Percentiles rank a stretch among this genome's conserved stretches.
phyloP scores from a whole-genome alignment of 148 eudicot species.

The Limonium bicolor region DNA sequence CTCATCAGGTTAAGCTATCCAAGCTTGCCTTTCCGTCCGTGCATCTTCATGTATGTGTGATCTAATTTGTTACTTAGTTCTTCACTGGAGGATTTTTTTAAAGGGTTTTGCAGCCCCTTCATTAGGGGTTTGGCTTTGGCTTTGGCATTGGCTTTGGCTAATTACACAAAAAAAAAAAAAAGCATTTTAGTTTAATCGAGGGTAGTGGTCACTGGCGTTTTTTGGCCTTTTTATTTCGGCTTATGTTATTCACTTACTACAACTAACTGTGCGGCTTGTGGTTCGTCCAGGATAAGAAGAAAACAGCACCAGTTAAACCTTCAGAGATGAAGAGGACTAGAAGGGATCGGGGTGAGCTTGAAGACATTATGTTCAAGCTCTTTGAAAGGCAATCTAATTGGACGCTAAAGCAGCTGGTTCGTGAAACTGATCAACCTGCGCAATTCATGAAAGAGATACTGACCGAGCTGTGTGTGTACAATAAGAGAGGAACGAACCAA shows the following conservation, averaged over 20 bases:
- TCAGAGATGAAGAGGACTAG: slow-evolving; percentile 90
- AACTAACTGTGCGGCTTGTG: no score
- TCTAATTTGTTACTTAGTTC: not conserved
- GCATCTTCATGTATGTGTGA: no score
- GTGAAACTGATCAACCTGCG: slow-evolving; percentile 99
- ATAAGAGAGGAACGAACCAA: slow-evolving; percentile 91
- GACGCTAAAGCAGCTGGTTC: slow-evolving; percentile 89
- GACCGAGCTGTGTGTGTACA: slow-evolving; percentile 89
- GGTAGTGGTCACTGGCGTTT: no score
- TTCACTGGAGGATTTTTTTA: not conserved
- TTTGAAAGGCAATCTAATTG: slow-evolving; percentile 94
- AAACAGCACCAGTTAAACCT: slow-evolving; percentile 66
- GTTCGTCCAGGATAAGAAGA: slow-evolving; percentile 80
- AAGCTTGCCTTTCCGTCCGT: no score
- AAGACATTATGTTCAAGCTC: slow-evolving; percentile 91
- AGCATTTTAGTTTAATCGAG: no score
- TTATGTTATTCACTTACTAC: not conserved
- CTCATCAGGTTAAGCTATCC: not conserved
- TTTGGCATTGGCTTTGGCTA: not conserved
- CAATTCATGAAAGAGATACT: slow-evolving; percentile 95
- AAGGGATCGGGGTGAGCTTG: slow-evolving; percentile 94
- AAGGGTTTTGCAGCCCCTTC: not conserved
- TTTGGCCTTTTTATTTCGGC: not conserved
- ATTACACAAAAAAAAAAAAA: no score
- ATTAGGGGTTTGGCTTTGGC: not conserved